These are phyloP conservation scores for Saprolegnia parasitica DNA, from an alignment of 352 stramenopile species.

Conservation along the genomic window DNA sequence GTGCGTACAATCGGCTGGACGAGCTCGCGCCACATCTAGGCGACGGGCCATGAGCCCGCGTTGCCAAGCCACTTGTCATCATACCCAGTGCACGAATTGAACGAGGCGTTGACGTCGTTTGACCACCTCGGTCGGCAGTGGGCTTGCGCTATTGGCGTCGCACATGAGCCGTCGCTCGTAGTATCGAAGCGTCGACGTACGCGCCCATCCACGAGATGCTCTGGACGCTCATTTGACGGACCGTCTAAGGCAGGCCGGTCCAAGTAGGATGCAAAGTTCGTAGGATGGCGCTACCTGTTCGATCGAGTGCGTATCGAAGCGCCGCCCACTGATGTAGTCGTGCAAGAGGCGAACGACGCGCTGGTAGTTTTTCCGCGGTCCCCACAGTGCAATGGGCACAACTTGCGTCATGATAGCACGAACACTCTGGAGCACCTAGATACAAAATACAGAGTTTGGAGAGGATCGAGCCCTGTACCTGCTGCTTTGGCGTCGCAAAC, in stretches of 20 bases:
- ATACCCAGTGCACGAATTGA: conserved; percentile 38
- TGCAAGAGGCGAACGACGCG: conserved; percentile 32
- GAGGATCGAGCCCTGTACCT: conserved; percentile 35
- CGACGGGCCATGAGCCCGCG: conserved; percentile 29
- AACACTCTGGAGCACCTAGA: conserved; percentile 32
- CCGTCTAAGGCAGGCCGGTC: background rate
- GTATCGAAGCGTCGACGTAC: background rate
- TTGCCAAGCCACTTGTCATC: too few species aligned
- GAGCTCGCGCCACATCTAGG: conserved; percentile 33
- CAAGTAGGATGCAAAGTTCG: conserved; percentile 34
- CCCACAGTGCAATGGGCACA: conserved; percentile 61
- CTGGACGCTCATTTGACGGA: background rate
- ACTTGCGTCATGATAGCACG: conserved; percentile 47
- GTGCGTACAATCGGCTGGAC: conserved; percentile 57
- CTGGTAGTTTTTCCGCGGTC: conserved; percentile 16
- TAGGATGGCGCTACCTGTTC: conserved; percentile 32
- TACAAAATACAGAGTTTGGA: background rate
- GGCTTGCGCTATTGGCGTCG: background rate
- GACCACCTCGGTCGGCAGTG: conserved; percentile 41
- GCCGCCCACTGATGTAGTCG: background rate
- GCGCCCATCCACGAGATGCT: background rate
- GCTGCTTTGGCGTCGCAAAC: conserved; percentile 43
- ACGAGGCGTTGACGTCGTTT: conserved; percentile 44
- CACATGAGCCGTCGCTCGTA: conserved; percentile 34
- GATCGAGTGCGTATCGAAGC: conserved; percentile 36